Percentiles rank a stretch among this genome's conserved stretches.
Conservation (phyloP, 306 rosid genomes). For the Canavalia ensiformis region DNA sequence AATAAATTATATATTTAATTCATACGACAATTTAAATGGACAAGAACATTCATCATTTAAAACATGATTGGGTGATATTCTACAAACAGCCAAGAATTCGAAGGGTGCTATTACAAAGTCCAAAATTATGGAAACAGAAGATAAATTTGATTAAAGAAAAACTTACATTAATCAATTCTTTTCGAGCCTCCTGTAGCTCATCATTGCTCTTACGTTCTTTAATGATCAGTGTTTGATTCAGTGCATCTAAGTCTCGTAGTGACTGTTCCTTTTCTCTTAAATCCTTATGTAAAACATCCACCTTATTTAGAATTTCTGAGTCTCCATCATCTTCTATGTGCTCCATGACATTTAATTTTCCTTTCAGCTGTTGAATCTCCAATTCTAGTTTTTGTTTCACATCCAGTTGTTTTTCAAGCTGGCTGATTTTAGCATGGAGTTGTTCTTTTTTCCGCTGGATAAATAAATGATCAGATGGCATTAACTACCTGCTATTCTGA, state of each 20-base stretch:
- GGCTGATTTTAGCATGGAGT: constrained; percentile 76
- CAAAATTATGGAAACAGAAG: constrained; percentile 24
- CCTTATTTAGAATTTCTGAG: constrained; percentile 75
- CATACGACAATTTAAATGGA: constrained; percentile 6
- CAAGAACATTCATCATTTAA: constrained; percentile 13
- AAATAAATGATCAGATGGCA: constrained; percentile 49
- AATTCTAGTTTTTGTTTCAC: constrained; percentile 86
- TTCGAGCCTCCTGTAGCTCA: constrained; percentile 96
- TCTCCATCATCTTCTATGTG: constrained; percentile 89
- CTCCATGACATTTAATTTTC: constrained; percentile 76
- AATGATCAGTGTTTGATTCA: constrained; percentile 81
- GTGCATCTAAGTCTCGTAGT: constrained; percentile 67
- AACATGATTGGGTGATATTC: constrained; percentile 20
- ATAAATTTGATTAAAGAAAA: neutral
- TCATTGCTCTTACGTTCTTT: constrained; percentile 91
- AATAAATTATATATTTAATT: constrained; percentile 5
- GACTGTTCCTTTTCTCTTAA: constrained; percentile 89
- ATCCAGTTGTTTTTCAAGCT: constrained; percentile 82
- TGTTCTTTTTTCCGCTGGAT: constrained; percentile 89
- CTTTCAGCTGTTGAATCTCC: constrained; percentile 92
- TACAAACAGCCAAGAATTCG: constrained; percentile 6
- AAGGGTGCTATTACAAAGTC: constrained; percentile 36
- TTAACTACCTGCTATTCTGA: constrained; percentile 44
- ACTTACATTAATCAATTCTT: constrained; percentile 80
- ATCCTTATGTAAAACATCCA: constrained; percentile 67